Conservation (phyloP, 768 basidiomycete genomes). For the Phlebiopsis flavidoalba region DNA sequence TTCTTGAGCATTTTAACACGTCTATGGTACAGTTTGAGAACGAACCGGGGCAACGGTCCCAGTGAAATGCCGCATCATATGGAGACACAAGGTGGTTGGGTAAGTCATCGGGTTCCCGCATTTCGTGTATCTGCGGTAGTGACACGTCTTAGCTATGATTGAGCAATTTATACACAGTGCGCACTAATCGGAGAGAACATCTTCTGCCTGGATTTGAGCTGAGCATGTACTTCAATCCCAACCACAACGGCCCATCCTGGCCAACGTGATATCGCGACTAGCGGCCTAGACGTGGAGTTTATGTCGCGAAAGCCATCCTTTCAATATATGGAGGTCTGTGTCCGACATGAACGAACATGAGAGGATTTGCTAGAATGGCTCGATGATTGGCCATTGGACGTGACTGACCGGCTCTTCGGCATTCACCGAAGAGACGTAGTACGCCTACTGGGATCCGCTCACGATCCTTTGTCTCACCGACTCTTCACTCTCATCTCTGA, state of each 20-base stretch:
- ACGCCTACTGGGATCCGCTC: not conserved
- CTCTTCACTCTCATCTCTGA: constrained; percentile 1
- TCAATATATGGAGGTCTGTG: not conserved
- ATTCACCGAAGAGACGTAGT: constrained; percentile 6
- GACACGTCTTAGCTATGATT: not conserved
- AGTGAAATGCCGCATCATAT: constrained; percentile 89
- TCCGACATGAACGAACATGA: constrained; percentile 2
- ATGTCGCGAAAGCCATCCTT: not conserved
- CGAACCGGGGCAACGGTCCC: constrained; percentile 89
- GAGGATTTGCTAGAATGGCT: not conserved
- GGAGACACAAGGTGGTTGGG: constrained; percentile 72
- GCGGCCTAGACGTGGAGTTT: constrained; percentile 8
- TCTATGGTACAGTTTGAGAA: constrained; percentile 2
- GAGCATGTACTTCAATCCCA: constrained; percentile 94
- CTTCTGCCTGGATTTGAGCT: constrained; percentile 83
- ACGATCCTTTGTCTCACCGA: not conserved
- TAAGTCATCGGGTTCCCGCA: constrained; percentile 38
- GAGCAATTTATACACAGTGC: not conserved
- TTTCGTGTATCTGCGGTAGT: constrained; percentile 34
- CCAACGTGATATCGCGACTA: constrained; percentile 41
- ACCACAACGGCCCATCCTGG: constrained; percentile 88
- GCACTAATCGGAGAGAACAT: constrained; percentile 74
- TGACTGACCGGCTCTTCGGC: constrained; percentile 2
- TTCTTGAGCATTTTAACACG: not conserved
- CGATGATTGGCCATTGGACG: not conserved